Evolutionary conservation across 2,329 filamentous ascomycete species (phyloP).

Genomic region (Aureobasidium sp.): DNA sequence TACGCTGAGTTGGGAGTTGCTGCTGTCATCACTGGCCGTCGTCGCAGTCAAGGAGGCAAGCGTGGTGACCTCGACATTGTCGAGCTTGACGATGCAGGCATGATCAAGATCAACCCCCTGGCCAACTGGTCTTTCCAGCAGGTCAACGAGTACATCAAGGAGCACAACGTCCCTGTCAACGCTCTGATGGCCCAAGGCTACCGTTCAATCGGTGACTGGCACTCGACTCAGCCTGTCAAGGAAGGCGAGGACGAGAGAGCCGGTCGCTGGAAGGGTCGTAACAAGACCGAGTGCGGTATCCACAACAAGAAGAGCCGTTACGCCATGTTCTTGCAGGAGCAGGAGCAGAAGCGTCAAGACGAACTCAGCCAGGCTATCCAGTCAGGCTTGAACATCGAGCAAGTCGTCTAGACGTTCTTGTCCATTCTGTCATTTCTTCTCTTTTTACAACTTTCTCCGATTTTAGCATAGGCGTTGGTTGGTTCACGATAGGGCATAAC

Average conservation of each 20-base stretch:
- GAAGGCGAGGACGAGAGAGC: constrained; percentile 93
- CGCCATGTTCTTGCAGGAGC: constrained; percentile 69
- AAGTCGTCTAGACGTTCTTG: constrained; percentile 15
- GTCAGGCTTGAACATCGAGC: constrained; percentile 25
- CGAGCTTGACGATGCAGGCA: constrained; percentile 81
- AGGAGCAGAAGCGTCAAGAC: constrained; percentile 59
- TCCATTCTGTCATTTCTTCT: not conserved
- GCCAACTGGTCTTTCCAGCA: constrained; percentile 90
- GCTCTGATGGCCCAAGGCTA: constrained; percentile 85
- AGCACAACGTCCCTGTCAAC: constrained; percentile 89
- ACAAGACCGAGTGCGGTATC: constrained; percentile 96
- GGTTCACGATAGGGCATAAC: constrained; percentile 15
- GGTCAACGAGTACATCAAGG: constrained; percentile 78
- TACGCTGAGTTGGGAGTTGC: constrained; percentile 81
- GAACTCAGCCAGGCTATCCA: constrained; percentile 34
- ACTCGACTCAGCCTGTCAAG: constrained; percentile 82
- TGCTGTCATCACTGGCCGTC: constrained; percentile 84
- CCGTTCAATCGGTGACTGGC: constrained; percentile 97
- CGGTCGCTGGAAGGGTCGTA: constrained; percentile 91
- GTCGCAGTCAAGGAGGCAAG: constrained; percentile 86
- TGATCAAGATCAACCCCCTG: constrained; percentile 96
- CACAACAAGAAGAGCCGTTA: constrained; percentile 97
- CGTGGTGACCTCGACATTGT: constrained; percentile 84
- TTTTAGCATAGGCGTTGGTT: constrained; percentile 35
- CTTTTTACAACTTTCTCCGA: constrained; percentile 18